Evolutionary conservation across 441 rosid species (phyloP), one percentile per base, ranked within the genome.

Genomic region (Croton laevigatus): DNA sequence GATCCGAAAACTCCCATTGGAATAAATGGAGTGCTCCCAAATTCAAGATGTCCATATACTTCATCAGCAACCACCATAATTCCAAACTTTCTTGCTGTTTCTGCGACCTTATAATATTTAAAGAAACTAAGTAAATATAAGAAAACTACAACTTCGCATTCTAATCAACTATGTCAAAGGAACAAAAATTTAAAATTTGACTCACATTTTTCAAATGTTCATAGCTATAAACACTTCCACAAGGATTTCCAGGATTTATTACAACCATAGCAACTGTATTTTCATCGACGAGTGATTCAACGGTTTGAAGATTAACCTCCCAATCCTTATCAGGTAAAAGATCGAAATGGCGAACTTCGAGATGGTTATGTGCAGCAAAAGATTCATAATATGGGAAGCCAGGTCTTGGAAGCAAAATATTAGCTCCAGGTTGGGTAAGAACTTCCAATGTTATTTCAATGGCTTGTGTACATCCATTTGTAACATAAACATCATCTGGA

Each of bases 41-140:
- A 87, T 22, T 76, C 70, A 1, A 87, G 77, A 46, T 88, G 85
- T 23, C 65, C 78, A 71, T 88, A 92, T 1, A 88, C 91, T 57
- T 92, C 96, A 70, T 90, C 91, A 5, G 88, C 78, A 62, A 88
- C 83, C 84, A 92, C 93, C 78, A 86, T 62, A 51, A 90, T 87
- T 60, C 89, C 84, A 54, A 90, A 84, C 71, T 84, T 86, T 52
- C 62, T 63, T 12, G 89, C 89, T 0, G 76, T 84, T 77, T 90
- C 86, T 0, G 94, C 88, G 34, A 89, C 68, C 91, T 88, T 34
- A 60, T 7, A 38, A 8, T 59, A 7, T 0, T 32, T 8, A 38
- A 58, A 58, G 11, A 0, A 8, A 32, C 20, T 6, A 12, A 69
- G 16, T 10, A 53, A 19, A 19, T 7, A n/a, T 53, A 53, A 49